Conservation (phyloP, 768 basidiomycete species). For the Mycena maculata region DNA sequence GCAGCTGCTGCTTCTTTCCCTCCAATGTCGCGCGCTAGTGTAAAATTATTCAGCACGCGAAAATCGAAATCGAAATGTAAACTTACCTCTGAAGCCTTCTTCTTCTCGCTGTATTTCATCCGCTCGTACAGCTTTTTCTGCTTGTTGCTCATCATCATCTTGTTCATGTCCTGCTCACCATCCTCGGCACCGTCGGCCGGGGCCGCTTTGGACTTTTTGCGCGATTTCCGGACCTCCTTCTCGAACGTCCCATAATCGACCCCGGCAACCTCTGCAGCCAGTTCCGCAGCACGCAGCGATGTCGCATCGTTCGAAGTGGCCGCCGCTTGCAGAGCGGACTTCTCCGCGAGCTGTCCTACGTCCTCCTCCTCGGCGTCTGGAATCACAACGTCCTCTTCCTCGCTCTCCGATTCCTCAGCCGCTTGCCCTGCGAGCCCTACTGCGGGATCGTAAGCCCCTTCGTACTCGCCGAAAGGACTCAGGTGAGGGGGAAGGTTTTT, state of each 20-base stretch:
- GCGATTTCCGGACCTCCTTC: slow-evolving; percentile 74
- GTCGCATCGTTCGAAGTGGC: slow-evolving; percentile 65
- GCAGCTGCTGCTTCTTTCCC: slow-evolving; percentile 65
- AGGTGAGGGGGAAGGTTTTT: slow-evolving; percentile 91
- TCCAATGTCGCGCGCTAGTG: slow-evolving; percentile 71
- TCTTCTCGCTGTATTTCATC: slow-evolving; percentile 88
- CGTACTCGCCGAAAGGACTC: slow-evolving; percentile 91
- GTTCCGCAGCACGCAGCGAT: slow-evolving; percentile 85
- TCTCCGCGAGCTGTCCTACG: slow-evolving; percentile 37
- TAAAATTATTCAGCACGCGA: slow-evolving; percentile 17
- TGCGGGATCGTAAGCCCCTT: slow-evolving; percentile 81
- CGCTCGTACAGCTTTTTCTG: slow-evolving; percentile 93
- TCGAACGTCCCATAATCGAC: slow-evolving; percentile 85
- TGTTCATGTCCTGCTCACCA: slow-evolving; percentile 88
- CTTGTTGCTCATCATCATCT: slow-evolving; percentile 98
- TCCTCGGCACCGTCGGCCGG: slow-evolving; percentile 49
- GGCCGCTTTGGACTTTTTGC: slow-evolving; percentile 51
- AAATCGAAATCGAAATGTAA: not conserved
- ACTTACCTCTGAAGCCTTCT: slow-evolving; percentile 83
- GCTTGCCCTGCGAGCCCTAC: slow-evolving; percentile 49
- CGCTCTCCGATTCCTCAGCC: slow-evolving; percentile 47
- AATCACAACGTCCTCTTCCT: slow-evolving; percentile 44
- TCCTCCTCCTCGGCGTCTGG: slow-evolving; percentile 43
- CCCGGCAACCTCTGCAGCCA: slow-evolving; percentile 91
- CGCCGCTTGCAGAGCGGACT: slow-evolving; percentile 47